These are phyloP conservation scores for Erigeron philadelphicus DNA, from an alignment of 140 eudicot species.

Conservation along the genomic window DNA sequence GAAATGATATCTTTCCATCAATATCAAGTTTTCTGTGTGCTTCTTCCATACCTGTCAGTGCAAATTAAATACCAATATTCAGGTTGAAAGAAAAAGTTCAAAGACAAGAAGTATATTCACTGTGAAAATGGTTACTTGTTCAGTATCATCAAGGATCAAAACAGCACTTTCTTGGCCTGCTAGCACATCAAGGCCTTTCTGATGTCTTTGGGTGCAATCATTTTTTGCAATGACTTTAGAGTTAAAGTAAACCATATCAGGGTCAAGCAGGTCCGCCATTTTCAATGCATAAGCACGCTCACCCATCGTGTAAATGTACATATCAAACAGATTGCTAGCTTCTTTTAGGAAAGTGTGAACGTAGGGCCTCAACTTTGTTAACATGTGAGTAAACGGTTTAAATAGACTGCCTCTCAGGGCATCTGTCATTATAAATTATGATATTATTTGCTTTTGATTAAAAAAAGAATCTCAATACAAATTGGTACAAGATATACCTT, in stretches of 20 bases:
- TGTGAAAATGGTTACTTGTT: constrained; percentile 36
- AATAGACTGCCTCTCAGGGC: constrained; percentile 48
- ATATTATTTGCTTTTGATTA: background rate
- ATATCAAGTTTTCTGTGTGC: constrained; percentile 68
- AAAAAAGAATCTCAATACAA: background rate
- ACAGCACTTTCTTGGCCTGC: constrained; percentile 79
- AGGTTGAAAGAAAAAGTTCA: background rate
- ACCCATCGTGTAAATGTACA: constrained; percentile 20
- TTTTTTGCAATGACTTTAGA: constrained; percentile 72
- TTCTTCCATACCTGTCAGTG: constrained; percentile 61
- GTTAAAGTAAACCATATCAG: constrained; percentile 55
- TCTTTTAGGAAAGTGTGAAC: constrained; percentile 69
- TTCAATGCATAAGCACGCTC: constrained; percentile 54
- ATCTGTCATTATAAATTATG: constrained; percentile 39
- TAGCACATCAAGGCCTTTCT: constrained; percentile 93
- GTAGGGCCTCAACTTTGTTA: constrained; percentile 80
- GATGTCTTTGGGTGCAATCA: constrained; percentile 64
- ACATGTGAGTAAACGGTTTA: constrained; percentile 51
- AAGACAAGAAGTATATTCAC: background rate
- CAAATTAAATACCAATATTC: background rate
- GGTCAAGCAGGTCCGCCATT: constrained; percentile 71
- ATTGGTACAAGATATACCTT: constrained; percentile 41
- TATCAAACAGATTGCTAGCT: constrained; percentile 28
- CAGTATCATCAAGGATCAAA: constrained; percentile 90
- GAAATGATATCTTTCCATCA: constrained; percentile 88